Conservation (phyloP, 1,284 basidiomycete genomes). For the Sanghuangporus sanghuang region DNA sequence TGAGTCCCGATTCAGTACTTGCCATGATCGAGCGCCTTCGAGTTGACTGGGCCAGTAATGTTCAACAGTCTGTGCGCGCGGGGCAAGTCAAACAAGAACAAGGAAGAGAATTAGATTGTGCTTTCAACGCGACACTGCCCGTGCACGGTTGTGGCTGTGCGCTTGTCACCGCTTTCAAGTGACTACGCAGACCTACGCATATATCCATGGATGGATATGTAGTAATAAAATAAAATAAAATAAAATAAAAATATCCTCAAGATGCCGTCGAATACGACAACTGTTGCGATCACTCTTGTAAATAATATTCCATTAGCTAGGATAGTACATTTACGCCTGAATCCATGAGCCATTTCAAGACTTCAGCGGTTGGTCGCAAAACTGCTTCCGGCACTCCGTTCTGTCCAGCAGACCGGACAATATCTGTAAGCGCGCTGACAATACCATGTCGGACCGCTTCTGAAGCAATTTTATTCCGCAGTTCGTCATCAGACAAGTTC, state of each 20-base stretch:
- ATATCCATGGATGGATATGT: neutral
- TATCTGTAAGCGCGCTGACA: slow-evolving; percentile 40
- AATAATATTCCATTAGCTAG: slow-evolving; percentile 25
- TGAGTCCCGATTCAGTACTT: neutral
- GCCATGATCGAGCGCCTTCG: neutral
- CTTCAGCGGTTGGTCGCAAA: slow-evolving; percentile 40
- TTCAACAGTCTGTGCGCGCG: neutral
- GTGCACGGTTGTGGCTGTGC: neutral
- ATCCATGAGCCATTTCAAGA: slow-evolving; percentile 28
- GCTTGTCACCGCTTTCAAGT: neutral
- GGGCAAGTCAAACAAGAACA: neutral
- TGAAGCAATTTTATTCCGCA: slow-evolving; percentile 37
- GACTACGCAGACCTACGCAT: neutral
- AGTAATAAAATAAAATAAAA: neutral
- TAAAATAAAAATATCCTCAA: neutral
- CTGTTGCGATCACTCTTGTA: too few relatives aligned
- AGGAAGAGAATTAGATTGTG: neutral
- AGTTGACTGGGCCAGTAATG: neutral
- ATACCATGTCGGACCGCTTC: slow-evolving; percentile 50
- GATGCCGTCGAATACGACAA: neutral
- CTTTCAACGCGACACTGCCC: too few relatives aligned
- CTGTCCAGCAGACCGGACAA: slow-evolving; percentile 29
- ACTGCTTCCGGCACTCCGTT: slow-evolving; percentile 28
- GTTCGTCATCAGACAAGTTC: slow-evolving; percentile 35
- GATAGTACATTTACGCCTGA: slow-evolving; percentile 26